These are phyloP conservation scores for Venustampulla echinocandica DNA, from an alignment of 495 filamentous ascomycete species.

Conservation along the genomic window DNA sequence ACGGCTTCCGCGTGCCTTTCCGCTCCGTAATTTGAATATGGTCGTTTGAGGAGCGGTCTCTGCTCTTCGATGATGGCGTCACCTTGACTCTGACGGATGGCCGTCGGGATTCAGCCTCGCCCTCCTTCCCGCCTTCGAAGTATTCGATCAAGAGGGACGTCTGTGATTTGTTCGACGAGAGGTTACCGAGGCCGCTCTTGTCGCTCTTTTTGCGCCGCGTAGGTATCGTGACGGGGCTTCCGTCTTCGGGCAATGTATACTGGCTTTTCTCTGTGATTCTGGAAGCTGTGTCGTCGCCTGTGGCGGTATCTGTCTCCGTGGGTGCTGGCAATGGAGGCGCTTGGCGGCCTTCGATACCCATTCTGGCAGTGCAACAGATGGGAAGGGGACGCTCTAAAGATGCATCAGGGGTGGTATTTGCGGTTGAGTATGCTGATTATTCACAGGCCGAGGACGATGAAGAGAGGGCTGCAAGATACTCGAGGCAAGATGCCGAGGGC, in stretches of 20 bases:
- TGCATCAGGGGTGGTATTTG: conserved; percentile 13
- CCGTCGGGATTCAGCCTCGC: conserved; percentile 47
- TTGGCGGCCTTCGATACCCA: conserved; percentile 64
- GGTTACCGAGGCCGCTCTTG: conserved; percentile 45
- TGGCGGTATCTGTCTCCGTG: conserved; percentile 66
- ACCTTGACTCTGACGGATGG: conserved; percentile 94
- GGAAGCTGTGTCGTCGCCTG: conserved; percentile 67
- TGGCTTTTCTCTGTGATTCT: conserved; percentile 62
- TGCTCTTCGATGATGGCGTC: conserved; percentile 58
- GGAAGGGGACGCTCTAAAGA: conserved; percentile 10
- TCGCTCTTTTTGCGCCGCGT: conserved; percentile 56
- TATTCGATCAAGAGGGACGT: conserved; percentile 97
- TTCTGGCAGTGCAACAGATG: conserved; percentile 25
- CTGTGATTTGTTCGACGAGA: conserved; percentile 56
- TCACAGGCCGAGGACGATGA: conserved; percentile 10
- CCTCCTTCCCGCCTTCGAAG: conserved; percentile 78
- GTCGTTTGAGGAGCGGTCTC: conserved; percentile 41
- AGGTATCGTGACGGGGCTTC: conserved; percentile 80
- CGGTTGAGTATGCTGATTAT: conserved; percentile 3
- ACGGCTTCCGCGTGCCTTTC: conserved; percentile 53
- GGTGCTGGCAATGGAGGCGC: conserved; percentile 62
- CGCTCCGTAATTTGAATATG: conserved; percentile 78
- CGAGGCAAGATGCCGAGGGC: conserved; percentile 1
- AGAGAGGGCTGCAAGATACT: neutral
- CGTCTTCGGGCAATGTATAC: conserved; percentile 93